Evolutionary conservation across 73 alveolate species (phyloP).

Genomic region (Paraurostyla sp.): DNA sequence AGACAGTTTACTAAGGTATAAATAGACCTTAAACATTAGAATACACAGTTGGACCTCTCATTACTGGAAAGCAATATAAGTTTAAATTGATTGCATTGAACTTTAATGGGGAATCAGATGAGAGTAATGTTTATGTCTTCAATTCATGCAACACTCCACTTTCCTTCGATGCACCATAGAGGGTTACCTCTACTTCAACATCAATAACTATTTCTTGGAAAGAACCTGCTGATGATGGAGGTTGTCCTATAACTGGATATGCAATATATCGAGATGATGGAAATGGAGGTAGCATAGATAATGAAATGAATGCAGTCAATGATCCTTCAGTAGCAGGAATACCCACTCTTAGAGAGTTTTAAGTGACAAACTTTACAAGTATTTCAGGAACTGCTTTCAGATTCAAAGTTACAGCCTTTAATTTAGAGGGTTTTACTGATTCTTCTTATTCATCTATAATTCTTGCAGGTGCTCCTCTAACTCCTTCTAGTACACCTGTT

Average conservation of each 20-base stretch:
- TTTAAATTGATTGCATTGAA: conserved; percentile 65
- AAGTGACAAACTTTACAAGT: conserved; percentile 59
- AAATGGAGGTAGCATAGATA: conserved; percentile 35
- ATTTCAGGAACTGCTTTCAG: conserved; percentile 53
- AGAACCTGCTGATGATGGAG: conserved; percentile 75
- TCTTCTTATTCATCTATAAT: conserved; percentile 20
- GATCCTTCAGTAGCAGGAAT: conserved; percentile 44
- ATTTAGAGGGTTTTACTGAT: conserved; percentile 62
- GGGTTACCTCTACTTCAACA: conserved; percentile 49
- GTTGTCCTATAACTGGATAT: conserved; percentile 65
- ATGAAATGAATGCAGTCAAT: conserved; percentile 50
- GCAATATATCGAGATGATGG: conserved; percentile 69
- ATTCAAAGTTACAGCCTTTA: conserved; percentile 61
- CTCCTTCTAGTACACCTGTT: conserved; percentile 56
- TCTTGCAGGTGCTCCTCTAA: conserved; percentile 68
- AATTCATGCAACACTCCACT: conserved; percentile 66
- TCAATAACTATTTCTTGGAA: conserved; percentile 62
- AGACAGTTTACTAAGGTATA: conserved; percentile 49
- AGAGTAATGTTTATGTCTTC: conserved; percentile 6
- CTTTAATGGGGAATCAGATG: conserved; percentile 65
- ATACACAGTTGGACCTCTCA: background rate
- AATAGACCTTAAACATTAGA: background rate
- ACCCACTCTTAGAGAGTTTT: conserved; percentile 30
- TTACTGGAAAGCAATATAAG: conserved; percentile 39
- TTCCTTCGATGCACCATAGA: conserved; percentile 39